Percentiles rank a stretch among this genome's conserved stretches.
phyloP scores from a whole-genome alignment of 2,329 filamentous ascomycete genomes.

The Epichloe gansuensis region DNA sequence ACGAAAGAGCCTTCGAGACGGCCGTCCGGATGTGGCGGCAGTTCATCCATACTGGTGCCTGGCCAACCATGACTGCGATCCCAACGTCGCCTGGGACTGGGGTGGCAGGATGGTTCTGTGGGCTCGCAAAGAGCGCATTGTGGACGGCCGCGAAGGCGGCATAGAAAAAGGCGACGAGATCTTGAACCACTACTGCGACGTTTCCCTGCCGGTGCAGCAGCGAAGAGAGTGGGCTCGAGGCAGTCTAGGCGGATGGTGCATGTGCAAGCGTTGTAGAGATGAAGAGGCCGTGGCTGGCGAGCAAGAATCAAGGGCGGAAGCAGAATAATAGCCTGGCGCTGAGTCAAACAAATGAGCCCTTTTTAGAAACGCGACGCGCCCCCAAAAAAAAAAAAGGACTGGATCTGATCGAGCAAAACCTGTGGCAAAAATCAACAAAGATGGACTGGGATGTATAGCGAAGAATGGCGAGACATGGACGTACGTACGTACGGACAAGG shows the following conservation, averaged over 20 bases:
- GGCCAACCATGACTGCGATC: slow-evolving; percentile 91
- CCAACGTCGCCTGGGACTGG: slow-evolving; percentile 94
- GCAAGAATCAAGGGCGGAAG: not conserved
- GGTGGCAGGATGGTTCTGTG: slow-evolving; percentile 63
- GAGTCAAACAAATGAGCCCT: not conserved
- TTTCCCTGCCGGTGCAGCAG: slow-evolving; percentile 63
- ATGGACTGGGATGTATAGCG: no score
- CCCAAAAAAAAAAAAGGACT: no score
- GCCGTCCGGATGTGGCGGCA: slow-evolving; percentile 79
- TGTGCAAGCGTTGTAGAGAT: slow-evolving; percentile 69
- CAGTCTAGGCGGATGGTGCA: slow-evolving; percentile 78
- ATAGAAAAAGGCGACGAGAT: slow-evolving; percentile 75
- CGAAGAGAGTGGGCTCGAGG: slow-evolving; percentile 82
- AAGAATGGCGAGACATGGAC: no score
- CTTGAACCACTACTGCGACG: slow-evolving; percentile 88
- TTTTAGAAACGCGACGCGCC: no score
- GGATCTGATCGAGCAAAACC: no score
- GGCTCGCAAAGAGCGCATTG: slow-evolving; percentile 45
- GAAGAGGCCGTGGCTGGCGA: slow-evolving; percentile 40
- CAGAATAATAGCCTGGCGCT: not conserved
- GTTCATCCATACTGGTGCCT: slow-evolving; percentile 95
- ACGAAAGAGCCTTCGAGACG: slow-evolving; percentile 61
- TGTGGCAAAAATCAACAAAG: no score
- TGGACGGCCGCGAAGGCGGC: slow-evolving; percentile 40
- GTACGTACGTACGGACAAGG: no score